phyloP scores from a whole-genome alignment of 106 monocot species.

The Posidonia australis region DNA sequence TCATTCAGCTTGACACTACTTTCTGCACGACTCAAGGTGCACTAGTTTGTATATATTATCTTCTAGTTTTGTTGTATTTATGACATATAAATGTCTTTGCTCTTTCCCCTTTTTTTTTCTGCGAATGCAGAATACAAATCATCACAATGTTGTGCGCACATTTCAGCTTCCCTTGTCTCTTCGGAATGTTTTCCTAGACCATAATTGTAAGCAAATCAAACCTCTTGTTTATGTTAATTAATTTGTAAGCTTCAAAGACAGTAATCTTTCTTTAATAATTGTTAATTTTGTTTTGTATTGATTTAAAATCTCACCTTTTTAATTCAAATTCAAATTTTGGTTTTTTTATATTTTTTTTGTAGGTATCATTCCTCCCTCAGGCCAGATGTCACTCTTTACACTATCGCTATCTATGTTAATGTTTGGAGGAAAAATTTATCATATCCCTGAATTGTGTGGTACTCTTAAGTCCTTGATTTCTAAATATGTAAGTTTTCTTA shows the following conservation, averaged over 20 bases:
- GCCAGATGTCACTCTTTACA: constrained; percentile 55
- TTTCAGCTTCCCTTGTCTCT: constrained; percentile 87
- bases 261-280: not conserved
- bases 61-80: not conserved
- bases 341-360: not conserved
- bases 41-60: not conserved
- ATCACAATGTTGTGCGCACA: constrained; percentile 30
- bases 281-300: constrained; percentile 1
- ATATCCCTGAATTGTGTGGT: constrained; percentile 48
- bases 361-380: constrained; percentile 43
- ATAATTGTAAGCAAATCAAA: constrained; percentile 28
- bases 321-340: not conserved
- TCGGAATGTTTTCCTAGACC: constrained; percentile 35
- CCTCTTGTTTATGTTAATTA: not conserved
- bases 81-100: not conserved
- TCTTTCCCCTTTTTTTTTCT: not conserved
- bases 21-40: constrained; percentile 66
- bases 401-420: constrained; percentile 53
- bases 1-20: constrained; percentile 71
- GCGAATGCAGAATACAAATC: constrained; percentile 42
- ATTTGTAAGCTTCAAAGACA: not conserved
- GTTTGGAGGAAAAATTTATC: constrained; percentile 68
- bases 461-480: constrained; percentile 31
- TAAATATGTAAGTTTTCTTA: constrained; percentile 36
- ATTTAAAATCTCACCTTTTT: not conserved